Conservation (phyloP, 306 rosid species). For the Sechiopsis laciniata region DNA sequence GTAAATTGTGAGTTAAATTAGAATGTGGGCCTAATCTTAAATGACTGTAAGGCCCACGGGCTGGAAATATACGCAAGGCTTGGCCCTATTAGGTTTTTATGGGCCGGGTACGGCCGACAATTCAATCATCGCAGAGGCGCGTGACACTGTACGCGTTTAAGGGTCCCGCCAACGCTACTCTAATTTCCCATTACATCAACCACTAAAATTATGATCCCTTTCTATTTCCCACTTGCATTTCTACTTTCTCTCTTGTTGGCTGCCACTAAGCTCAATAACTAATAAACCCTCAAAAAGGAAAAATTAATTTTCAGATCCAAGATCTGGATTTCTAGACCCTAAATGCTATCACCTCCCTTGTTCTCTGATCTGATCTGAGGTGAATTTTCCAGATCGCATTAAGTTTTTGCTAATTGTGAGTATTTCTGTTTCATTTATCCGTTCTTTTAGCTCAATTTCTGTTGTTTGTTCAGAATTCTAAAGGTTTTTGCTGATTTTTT, state of each 20-base stretch:
- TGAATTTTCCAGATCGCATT: not conserved
- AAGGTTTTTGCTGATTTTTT: not conserved
- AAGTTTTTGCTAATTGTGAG: not conserved
- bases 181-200: not conserved
- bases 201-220: not conserved
- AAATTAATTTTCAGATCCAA: slow-evolving; percentile 30
- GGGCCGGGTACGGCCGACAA: slow-evolving; percentile 24
- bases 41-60: not conserved
- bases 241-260: not conserved
- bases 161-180: not conserved
- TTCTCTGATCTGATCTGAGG: slow-evolving; percentile 23
- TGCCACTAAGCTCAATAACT: slow-evolving; percentile 7
- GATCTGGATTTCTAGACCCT: slow-evolving; percentile 19
- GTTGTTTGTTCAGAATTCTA: not conserved
- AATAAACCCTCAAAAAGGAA: not conserved
- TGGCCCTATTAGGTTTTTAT: not conserved
- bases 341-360: slow-evolving; percentile 6
- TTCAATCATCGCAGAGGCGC: not conserved
- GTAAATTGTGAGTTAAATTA: not conserved
- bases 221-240: slow-evolving; percentile 1
- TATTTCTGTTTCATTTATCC: slow-evolving; percentile 12
- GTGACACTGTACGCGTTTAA: slow-evolving; percentile 16
- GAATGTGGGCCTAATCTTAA: slow-evolving; percentile 6
- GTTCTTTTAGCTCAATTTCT: slow-evolving; percentile 5
- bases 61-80: not conserved